Conservation (phyloP, 148 eudicot species). For the Rheum nobile region DNA sequence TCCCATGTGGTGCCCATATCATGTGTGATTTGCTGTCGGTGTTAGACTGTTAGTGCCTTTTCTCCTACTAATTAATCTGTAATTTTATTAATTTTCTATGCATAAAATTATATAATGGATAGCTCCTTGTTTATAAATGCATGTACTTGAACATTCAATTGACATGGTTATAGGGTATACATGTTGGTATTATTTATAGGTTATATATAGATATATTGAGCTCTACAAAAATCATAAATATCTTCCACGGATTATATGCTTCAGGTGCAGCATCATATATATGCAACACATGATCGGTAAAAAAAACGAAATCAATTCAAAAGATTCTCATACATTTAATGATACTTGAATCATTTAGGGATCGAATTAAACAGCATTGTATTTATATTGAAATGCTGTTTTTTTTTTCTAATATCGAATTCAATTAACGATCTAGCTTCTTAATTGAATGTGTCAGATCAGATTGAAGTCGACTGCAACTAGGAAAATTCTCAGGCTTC, state of each 20-base stretch:
- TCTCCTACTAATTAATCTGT: not conserved
- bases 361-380: not conserved
- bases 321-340: too few species aligned
- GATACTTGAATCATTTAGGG: too few species aligned
- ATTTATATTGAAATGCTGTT: too few species aligned
- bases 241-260: not conserved
- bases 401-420: too few species aligned
- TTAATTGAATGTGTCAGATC: too few species aligned
- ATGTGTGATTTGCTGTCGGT: not conserved
- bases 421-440: too few species aligned
- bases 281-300: not conserved
- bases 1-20: not conserved
- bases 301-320: not conserved
- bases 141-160: not conserved
- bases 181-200: too few species aligned
- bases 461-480: too few species aligned
- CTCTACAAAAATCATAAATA: too few species aligned
- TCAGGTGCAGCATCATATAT: not conserved
- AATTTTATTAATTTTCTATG: not conserved
- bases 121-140: not conserved
- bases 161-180: too few species aligned
- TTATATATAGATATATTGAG: too few species aligned
- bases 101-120: not conserved
- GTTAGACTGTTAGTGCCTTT: not conserved
- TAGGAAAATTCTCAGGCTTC: too few species aligned